Conservation (phyloP, 2,329 filamentous ascomycete genomes). For the Zasmidium cellare region DNA sequence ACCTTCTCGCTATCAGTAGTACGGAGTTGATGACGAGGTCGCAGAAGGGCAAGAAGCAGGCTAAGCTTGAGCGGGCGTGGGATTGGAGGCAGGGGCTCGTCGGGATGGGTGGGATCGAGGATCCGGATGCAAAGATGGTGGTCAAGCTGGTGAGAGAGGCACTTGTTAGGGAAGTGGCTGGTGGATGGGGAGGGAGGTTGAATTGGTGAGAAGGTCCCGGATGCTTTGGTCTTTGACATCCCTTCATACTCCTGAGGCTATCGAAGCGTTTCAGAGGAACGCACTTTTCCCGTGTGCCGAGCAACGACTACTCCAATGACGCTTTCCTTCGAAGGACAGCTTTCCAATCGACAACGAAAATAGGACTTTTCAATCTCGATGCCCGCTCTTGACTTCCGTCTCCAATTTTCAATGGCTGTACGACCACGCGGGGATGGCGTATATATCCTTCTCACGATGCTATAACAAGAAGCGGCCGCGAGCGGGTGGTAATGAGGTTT, state of each 20-base stretch:
- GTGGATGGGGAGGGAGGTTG: conserved; percentile 22
- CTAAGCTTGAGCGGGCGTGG: conserved; percentile 19
- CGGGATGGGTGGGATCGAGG: conserved; percentile 10
- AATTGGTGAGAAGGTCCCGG: conserved; percentile 9
- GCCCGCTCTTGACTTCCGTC: neutral
- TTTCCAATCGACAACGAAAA: neutral
- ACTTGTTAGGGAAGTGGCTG: conserved; percentile 21
- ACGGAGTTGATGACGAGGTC: conserved; percentile 10
- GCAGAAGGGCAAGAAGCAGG: conserved; percentile 12
- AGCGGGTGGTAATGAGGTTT: neutral
- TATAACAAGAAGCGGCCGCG: neutral
- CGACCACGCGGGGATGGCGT: neutral
- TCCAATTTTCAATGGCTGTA: neutral
- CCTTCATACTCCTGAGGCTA: neutral
- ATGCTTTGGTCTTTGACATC: neutral
- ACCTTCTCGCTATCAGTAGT: conserved; percentile 26
- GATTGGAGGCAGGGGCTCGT: conserved; percentile 25
- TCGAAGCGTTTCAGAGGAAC: neutral
- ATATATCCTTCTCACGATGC: neutral
- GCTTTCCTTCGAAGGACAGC: neutral
- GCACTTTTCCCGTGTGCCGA: neutral
- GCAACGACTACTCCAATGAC: neutral
- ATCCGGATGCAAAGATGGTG: conserved; percentile 16
- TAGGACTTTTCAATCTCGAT: neutral
- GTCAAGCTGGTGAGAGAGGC: conserved; percentile 21